A percentile compares a stretch with the other conserved stretches of the same genome.
Evolutionary conservation across 176 grass and related monocot genomes (phyloP).

Genomic region (Zea mays): DNA sequence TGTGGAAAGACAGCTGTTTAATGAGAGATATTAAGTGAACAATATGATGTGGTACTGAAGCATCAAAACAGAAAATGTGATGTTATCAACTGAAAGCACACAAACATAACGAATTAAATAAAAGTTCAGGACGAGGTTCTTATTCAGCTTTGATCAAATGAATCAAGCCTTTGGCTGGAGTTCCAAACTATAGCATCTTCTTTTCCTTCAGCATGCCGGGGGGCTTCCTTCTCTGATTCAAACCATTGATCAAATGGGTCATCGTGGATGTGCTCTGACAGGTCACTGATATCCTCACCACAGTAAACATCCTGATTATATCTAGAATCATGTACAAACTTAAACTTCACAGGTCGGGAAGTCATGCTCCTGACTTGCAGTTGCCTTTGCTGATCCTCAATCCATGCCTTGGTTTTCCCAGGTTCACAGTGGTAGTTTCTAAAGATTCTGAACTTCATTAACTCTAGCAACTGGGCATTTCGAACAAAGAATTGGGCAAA

Average conservation of each 20-base stretch:
- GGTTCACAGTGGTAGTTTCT: background rate
- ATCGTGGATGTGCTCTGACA: background rate
- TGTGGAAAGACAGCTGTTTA: too few species aligned
- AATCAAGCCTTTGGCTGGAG: background rate
- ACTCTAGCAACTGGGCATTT: slow-evolving; percentile 1
- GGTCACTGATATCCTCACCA: background rate
- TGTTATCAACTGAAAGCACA: background rate
- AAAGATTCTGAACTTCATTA: background rate
- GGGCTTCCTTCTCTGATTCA: background rate
- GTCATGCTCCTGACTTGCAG: background rate
- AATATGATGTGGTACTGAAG: too few species aligned
- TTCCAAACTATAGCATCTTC: background rate
- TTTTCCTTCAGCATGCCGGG: background rate
- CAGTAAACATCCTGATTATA: background rate
- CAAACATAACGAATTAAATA: background rate
- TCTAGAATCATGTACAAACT: background rate
- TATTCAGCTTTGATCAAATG: background rate
- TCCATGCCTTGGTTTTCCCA: background rate
- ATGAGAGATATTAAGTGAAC: too few species aligned
- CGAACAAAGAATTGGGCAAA: slow-evolving; percentile 21
- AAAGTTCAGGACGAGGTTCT: background rate
- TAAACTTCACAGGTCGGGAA: background rate
- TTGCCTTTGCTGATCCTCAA: background rate
- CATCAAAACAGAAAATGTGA: background rate
- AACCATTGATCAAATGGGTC: slow-evolving; percentile 8